phyloP scores from a whole-genome alignment of 2,329 filamentous ascomycete genomes.

The Furcasterigmium furcatum region DNA sequence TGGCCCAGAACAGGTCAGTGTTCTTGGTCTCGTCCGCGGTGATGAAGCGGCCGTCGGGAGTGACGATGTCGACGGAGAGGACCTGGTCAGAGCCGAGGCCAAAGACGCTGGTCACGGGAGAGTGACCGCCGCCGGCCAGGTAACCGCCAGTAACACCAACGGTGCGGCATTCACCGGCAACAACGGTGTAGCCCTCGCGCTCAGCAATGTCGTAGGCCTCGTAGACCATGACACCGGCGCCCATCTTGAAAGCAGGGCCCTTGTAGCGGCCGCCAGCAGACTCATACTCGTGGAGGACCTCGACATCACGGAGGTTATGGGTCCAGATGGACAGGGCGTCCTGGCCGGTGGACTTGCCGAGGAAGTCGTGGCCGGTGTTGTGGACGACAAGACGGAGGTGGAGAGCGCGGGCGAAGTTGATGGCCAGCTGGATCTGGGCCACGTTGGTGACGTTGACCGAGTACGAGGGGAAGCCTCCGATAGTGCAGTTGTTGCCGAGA shows the following conservation, averaged over 20 bases:
- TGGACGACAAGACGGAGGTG: slow-evolving; percentile 49
- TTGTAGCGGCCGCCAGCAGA: slow-evolving; percentile 20
- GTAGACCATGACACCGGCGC: slow-evolving; percentile 48
- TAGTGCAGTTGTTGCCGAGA: slow-evolving; percentile 23
- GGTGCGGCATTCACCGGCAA: slow-evolving; percentile 48
- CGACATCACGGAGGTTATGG: slow-evolving; percentile 36
- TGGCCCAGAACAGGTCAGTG: slow-evolving; percentile 46
- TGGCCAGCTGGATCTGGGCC: slow-evolving; percentile 39
- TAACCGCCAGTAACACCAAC: slow-evolving; percentile 24
- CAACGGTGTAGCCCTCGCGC: slow-evolving; percentile 40
- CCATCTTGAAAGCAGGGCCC: slow-evolving; percentile 51
- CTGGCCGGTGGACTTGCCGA: slow-evolving; percentile 49
- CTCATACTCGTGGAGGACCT: slow-evolving; percentile 16
- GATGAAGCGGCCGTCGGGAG: slow-evolving; percentile 36
- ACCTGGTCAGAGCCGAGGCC: slow-evolving; percentile 44
- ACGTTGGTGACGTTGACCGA: slow-evolving; percentile 36
- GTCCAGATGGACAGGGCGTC: slow-evolving; percentile 46
- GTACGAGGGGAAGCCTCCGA: slow-evolving; percentile 39
- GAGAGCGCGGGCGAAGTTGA: slow-evolving; percentile 41
- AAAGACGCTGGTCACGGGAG: slow-evolving; percentile 38
- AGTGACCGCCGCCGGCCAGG: slow-evolving; percentile 42
- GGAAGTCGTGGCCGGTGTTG: slow-evolving; percentile 52
- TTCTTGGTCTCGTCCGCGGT: slow-evolving; percentile 36
- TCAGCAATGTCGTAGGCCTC: slow-evolving; percentile 50
- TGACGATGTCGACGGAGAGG: slow-evolving; percentile 46